Conservation (phyloP, 345 rosid genomes). For the Camelina neglecta region DNA sequence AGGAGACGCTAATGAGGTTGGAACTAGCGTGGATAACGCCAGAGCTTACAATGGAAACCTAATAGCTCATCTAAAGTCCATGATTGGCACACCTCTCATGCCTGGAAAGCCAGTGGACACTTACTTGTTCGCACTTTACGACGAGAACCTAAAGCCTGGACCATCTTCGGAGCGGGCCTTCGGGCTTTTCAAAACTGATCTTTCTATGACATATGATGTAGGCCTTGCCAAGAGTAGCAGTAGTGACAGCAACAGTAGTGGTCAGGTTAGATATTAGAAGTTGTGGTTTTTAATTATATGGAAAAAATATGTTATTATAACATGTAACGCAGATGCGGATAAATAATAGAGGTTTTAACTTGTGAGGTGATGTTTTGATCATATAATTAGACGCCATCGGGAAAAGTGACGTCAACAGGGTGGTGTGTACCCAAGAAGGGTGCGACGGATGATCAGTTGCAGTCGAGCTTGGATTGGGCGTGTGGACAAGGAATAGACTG, state of each 20-base stretch:
- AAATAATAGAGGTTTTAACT: background rate
- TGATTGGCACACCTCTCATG: slow-evolving; percentile 92
- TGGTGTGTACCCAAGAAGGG: slow-evolving; percentile 79
- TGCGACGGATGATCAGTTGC: slow-evolving; percentile 60
- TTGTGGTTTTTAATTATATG: background rate
- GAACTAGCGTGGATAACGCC: slow-evolving; percentile 82
- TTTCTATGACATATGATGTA: slow-evolving; percentile 65
- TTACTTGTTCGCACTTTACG: slow-evolving; percentile 86
- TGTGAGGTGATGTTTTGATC: slow-evolving; percentile 18
- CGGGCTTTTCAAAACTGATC: slow-evolving; percentile 80
- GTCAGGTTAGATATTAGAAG: slow-evolving; percentile 52
- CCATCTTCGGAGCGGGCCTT: slow-evolving; percentile 80
- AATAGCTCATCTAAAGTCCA: slow-evolving; percentile 76
- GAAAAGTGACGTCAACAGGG: slow-evolving; percentile 48
- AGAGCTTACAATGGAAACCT: slow-evolving; percentile 88
- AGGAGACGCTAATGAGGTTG: slow-evolving; percentile 81
- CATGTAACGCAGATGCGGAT: background rate
- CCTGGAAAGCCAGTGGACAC: slow-evolving; percentile 93
- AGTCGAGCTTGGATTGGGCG: slow-evolving; percentile 76
- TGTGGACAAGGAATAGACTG: slow-evolving; percentile 84
- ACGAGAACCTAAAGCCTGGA: slow-evolving; percentile 84
- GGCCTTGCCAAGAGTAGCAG: slow-evolving; percentile 70
- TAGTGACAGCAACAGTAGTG: slow-evolving; percentile 37
- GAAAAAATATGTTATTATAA: background rate
- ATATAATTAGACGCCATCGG: slow-evolving; percentile 53